These are phyloP conservation scores for Agapanthus africanus DNA, from an alignment of 106 monocot species.

Conservation along the genomic window DNA sequence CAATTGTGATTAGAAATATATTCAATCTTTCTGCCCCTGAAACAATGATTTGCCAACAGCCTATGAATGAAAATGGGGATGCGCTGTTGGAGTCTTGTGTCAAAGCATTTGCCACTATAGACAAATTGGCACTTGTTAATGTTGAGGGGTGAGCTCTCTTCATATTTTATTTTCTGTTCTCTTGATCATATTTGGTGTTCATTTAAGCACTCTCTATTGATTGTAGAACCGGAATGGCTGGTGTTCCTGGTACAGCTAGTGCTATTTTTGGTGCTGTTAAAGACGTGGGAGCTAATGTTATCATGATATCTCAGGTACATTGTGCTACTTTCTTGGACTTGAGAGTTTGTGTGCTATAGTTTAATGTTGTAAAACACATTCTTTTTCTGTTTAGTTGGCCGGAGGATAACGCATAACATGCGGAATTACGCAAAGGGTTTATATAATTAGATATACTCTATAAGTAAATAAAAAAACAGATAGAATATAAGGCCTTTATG, in stretches of 20 bases:
- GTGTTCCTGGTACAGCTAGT: constrained; percentile 99
- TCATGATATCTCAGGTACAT: constrained; percentile 98
- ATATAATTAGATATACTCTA: no score
- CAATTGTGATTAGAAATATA: constrained; percentile 82
- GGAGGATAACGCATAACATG: no score
- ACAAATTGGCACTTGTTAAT: constrained; percentile 90
- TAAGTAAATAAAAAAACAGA: no score
- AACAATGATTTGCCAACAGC: constrained; percentile 79
- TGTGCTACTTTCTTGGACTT: background rate
- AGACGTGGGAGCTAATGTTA: constrained; percentile 98
- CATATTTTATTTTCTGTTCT: constrained; percentile 1
- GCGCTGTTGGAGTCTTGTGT: constrained; percentile 50
- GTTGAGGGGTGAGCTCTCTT: constrained; percentile 77
- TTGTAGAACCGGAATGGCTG: constrained; percentile 97
- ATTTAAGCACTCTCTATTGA: background rate
- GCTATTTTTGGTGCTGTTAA: constrained; percentile 88
- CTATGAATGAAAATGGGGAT: constrained; percentile 42
- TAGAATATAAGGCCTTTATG: no score
- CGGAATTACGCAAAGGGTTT: no score
- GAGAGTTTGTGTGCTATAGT: background rate
- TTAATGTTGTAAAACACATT: no score
- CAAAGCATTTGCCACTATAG: constrained; percentile 96
- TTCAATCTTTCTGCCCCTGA: constrained; percentile 86
- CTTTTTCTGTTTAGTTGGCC: no score
- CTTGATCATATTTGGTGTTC: background rate